Base-by-base conservation (phyloP, 2,329 filamentous ascomycete species). In the Phoma sp. region DNA sequence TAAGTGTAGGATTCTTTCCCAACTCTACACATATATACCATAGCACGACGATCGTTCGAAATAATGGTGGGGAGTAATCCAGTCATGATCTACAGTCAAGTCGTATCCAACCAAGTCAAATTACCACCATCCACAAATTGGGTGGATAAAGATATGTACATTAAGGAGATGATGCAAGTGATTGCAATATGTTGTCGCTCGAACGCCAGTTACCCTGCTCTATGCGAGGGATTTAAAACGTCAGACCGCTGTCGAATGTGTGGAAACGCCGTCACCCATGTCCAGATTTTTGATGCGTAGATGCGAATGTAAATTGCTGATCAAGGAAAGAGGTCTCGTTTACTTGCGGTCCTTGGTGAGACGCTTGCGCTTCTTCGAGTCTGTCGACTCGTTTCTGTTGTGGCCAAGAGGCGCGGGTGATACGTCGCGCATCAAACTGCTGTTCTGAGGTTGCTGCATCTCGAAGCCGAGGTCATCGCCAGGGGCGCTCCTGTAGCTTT, bases 401-500 rank as follows among this genome's bases (percentile, higher is more conserved):
- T 74, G 71, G 42, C 56, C 61, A n/a, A 68, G 56, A 2, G 71
- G 68, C 7, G 71, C 67, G 28, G 71, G 71, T 29, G 68, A 72
- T 5, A 69, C 66, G 23, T 73, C 71, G 32, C 71, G 71, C 65
- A 73, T 67, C 45, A 73, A 32, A 51, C 70, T 66, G 29, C 53
- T 63, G 40, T 67, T 66, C 53, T 75, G 69, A 23, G 70, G 72
- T 50, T 73, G 65, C 30, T 69, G 68, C 55, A 76, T 59, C 60
- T 77, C 74, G 29, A 72, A 71, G 20, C 62, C 69, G 7, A 61
- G 26, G 12, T 70, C 67, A 4, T 73, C 61, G 20, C 68, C 69
- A 5, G 70, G 66, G 32, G 68, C 66, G 4, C 67, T 72, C 30
- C 70, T 56, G 56, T 78, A 79, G 59, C 77, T 79, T 54, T 75